A percentile compares a stretch with the other conserved stretches of the same genome.
These are phyloP conservation scores for Volvariella volvacea DNA, from an alignment of 1,284 basidiomycete genomes.

Conservation along the genomic window DNA sequence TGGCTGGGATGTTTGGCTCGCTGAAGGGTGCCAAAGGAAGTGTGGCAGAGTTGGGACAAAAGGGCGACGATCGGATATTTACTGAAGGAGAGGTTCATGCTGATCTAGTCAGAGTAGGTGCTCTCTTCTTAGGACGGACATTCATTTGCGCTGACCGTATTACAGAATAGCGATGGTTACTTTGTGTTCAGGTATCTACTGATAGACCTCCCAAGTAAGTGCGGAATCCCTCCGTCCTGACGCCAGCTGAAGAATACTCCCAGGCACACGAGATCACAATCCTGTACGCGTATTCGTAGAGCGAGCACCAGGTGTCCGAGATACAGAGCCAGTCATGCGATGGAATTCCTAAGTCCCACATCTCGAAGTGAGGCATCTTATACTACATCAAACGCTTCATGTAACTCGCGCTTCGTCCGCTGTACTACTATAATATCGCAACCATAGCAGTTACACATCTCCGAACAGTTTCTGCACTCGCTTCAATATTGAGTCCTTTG, in stretches of 20 bases:
- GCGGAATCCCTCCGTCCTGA: slow-evolving; percentile 6
- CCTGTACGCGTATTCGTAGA: slow-evolving; percentile 69
- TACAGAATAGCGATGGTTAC: slow-evolving; percentile 66
- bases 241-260: slow-evolving; percentile 3
- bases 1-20: slow-evolving; percentile 65
- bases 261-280: slow-evolving; percentile 58
- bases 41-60: slow-evolving; percentile 21
- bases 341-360: slow-evolving; percentile 39
- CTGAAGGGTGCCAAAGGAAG: slow-evolving; percentile 39
- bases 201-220: slow-evolving; percentile 73
- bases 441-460: slow-evolving; percentile 31
- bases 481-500: slow-evolving; percentile 95
- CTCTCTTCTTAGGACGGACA: too few relatives aligned
- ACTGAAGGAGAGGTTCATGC: slow-evolving; percentile 77
- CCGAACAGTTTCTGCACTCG: slow-evolving; percentile 96
- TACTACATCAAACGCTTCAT: too few relatives aligned
- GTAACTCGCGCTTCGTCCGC: slow-evolving; percentile 9
- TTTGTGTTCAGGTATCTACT: slow-evolving; percentile 74
- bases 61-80: slow-evolving; percentile 39
- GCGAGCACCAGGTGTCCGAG: slow-evolving; percentile 54
- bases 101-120: slow-evolving; percentile 61
- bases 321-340: slow-evolving; percentile 65
- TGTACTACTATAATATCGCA: slow-evolving; percentile 1
- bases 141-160: slow-evolving; percentile 8
- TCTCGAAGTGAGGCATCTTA: too few relatives aligned